Base-by-base conservation (phyloP, 2,329 filamentous ascomycete species). In the Microsporum audouinii region DNA sequence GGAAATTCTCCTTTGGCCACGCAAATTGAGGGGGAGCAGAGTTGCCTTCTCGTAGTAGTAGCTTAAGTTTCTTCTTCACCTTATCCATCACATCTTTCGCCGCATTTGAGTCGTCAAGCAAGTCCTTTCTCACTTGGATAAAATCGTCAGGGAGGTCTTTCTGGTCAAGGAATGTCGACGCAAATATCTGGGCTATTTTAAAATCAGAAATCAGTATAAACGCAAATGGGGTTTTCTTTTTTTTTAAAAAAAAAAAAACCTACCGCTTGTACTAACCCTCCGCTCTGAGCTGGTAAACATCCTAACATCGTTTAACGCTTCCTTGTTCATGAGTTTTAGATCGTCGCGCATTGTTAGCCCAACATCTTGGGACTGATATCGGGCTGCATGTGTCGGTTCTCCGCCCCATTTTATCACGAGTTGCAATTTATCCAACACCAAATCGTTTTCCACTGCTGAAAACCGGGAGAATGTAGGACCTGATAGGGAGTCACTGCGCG, bases 31-130 rank as follows among this genome's bases (percentile, higher is more conserved):
- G 86, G 7, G 94, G 94, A 0, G 92, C 89, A 70, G 94, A 88
- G 64, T 91, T 89, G n/a, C 92, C 94, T 73, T 96, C 89, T 34
- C 94, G 86, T 62, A 99, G 76, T 23, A 99, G 80, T 0, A 89
- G 87, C 77, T 99, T 99, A 33, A 99, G 82, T 84, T 95, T 96
- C 83, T 99, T 99, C 81, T 99, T 99, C 61, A 99, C 94, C 75
- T 96, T 96, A 76, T 99, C 95, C 88, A 96, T 99, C 70, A 96
- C 91, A 72, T 99, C 94, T 73, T 99, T 99, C 62, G 94, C 94
- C 2, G 94, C 94, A 73, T 99, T 99, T 0, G 91, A 97, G 71
- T 99, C 94, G 72, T 99, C 94, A 2, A 99, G 78, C 5, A 99
- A 81, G 74, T 97, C 91, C 72, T 99, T 99, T 59, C 94, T 86